These are phyloP conservation scores for Populus euphratica DNA, from an alignment of 345 rosid genomes.

Conservation along the genomic window DNA sequence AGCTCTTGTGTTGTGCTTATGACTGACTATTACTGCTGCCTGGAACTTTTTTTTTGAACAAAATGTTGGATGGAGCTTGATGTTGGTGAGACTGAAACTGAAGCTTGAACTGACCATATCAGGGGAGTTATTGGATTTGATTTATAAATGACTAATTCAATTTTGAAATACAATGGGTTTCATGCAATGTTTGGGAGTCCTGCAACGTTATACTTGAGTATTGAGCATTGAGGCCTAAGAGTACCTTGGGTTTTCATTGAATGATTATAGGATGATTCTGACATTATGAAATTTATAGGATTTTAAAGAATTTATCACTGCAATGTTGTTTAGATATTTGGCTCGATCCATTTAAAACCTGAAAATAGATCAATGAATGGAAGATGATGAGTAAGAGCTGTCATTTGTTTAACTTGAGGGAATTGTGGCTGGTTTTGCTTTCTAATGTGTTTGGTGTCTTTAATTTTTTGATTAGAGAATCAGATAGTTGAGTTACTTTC, in stretches of 20 bases:
- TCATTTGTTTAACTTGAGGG: constrained; percentile 1
- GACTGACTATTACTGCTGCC: constrained; percentile 6
- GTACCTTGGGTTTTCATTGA: not conserved
- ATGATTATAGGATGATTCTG: not conserved
- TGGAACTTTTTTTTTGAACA: constrained; percentile 4
- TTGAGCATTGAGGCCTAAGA: not conserved
- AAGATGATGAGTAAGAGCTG: not conserved
- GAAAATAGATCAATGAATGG: not conserved
- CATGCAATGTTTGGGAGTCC: constrained; percentile 9
- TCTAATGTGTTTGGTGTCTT: not conserved
- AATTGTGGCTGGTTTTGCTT: not conserved
- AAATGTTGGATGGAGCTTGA: not conserved
- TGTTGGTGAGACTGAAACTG: not conserved
- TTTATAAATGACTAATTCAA: constrained; percentile 2
- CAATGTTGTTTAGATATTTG: constrained; percentile 4
- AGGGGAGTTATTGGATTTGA: constrained; percentile 2
- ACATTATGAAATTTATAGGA: not conserved
- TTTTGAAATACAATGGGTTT: constrained; percentile 13
- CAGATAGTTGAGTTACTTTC: not conserved
- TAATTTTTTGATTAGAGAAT: not conserved
- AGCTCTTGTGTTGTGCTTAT: not conserved
- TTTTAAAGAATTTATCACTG: not conserved
- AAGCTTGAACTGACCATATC: not conserved
- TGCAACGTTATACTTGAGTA: not conserved
- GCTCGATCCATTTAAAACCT: not conserved